Base-by-base conservation (phyloP, 2,329 filamentous ascomycete genomes). In the Graphilbum ipis-grandicollis region DNA sequence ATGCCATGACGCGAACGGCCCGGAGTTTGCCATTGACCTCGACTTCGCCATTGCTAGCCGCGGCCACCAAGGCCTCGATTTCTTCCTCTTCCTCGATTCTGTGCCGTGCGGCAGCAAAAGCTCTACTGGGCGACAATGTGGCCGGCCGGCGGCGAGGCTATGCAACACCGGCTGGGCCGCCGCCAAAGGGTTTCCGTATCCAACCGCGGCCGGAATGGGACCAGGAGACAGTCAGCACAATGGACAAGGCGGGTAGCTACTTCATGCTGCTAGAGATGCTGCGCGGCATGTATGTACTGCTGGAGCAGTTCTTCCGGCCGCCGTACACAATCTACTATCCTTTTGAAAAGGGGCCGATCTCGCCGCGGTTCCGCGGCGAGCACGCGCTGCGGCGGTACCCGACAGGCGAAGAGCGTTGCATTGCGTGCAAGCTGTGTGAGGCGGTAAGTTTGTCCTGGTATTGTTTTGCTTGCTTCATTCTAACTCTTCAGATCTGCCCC, bases 291-390 rank as follows among this genome's bases (percentile, higher is more conserved):
- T 98, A 94, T 55, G 77, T 98, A 48, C 75, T 90, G 59, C 56
- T 98, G 55, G 90, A 98, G 71, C 88, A 98, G 66, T 98, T 80
- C 72, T 96, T 98, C 68, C 71, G 90, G 59, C 84, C 88, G 62
- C 86, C 90, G 81, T 96, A 96, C 62, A 98, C 90, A 35, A 98
- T 98, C 54, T 93, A 75, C 67, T 98, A 98, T 56, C 90, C 90
- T 31, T 98, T 94, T 60, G 90, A 98, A 59, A 98, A 98, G 69
- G 90, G 90, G 34, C 90, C 90, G 42, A 94, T 98, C 57, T 94
- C 86, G 26, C 90, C 90, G 43, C 80, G 90, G 49, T 98, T 98
- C 75, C 82, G 90, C 59, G 90, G 90, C 57, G 90, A 98, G 62
- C 90, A 98, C 65, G 90, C 90, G 47, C 71, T 98, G 45, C 78